phyloP scores from a whole-genome alignment of 2,329 filamentous ascomycete species.

The Colletotrichum orchidophilum region DNA sequence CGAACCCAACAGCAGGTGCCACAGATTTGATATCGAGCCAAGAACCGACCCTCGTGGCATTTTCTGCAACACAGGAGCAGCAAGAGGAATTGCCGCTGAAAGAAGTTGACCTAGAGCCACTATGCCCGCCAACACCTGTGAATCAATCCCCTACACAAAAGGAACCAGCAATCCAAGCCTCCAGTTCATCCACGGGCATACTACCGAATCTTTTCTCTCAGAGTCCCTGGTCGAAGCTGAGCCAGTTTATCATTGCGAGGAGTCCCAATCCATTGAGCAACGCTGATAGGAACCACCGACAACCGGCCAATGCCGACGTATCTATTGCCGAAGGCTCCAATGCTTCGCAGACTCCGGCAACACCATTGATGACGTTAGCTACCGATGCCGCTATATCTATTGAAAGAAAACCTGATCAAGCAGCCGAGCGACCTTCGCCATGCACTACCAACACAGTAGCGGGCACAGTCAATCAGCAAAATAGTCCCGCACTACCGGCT shows the following conservation, averaged over 20 bases:
- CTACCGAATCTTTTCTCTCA: background rate
- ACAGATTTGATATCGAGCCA: background rate
- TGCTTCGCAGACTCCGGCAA: background rate
- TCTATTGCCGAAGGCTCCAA: background rate
- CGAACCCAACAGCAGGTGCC: background rate
- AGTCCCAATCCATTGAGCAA: background rate
- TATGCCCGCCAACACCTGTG: background rate
- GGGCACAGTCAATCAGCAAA: background rate
- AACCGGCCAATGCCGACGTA: background rate
- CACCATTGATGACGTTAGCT: background rate
- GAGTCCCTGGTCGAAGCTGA: slow-evolving; percentile 25
- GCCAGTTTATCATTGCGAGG: background rate
- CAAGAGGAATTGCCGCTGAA: background rate
- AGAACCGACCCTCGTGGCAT: slow-evolving; percentile 1
- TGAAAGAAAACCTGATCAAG: background rate
- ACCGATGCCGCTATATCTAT: background rate
- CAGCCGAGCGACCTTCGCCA: background rate
- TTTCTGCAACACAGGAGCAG: background rate
- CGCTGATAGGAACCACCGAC: background rate
- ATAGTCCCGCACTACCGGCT: slow-evolving; percentile 7
- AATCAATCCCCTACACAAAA: background rate
- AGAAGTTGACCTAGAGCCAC: background rate
- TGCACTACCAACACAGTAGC: background rate
- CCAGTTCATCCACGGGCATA: background rate
- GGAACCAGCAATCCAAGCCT: background rate